Conservation (phyloP, 805 yeast genomes). For the Monosporozyma unispora region DNA sequence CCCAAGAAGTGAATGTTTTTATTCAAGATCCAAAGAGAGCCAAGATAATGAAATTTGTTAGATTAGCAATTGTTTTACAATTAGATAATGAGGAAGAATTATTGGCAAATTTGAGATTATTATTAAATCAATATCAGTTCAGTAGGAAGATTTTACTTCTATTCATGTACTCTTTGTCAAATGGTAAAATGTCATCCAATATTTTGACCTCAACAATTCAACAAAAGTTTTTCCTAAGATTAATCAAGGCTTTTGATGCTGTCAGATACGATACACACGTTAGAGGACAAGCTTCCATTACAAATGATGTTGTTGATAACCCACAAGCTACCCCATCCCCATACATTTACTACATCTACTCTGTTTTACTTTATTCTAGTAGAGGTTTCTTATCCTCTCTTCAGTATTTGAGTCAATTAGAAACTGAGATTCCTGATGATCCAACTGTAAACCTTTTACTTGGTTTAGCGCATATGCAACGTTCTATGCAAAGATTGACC, state of each 20-base stretch:
- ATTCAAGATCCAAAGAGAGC: conserved; percentile 53
- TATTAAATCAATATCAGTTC: conserved; percentile 66
- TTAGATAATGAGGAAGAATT: conserved; percentile 44
- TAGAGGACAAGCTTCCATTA: conserved; percentile 70
- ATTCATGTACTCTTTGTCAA: conserved; percentile 55
- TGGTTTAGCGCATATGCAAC: conserved; percentile 75
- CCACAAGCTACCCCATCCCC: conserved; percentile 45
- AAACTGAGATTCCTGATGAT: conserved; percentile 57
- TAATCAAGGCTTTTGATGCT: conserved; percentile 81
- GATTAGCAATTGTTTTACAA: conserved; percentile 48
- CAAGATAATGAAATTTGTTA: conserved; percentile 52
- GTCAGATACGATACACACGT: conserved; percentile 44
- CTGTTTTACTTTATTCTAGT: conserved; percentile 70
- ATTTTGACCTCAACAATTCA: conserved; percentile 69
- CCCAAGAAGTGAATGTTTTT: conserved; percentile 72
- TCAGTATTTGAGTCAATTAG: conserved; percentile 66
- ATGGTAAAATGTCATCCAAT: conserved; percentile 48
- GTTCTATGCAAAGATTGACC: conserved; percentile 87
- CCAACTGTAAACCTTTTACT: conserved; percentile 69
- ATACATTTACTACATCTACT: conserved; percentile 68
- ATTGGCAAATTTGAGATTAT: conserved; percentile 49
- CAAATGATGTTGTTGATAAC: conserved; percentile 39
- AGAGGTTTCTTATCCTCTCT: conserved; percentile 76
- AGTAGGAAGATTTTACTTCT: conserved; percentile 57
- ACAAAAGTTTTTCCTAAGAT: conserved; percentile 84